Conservation (phyloP, 2,329 filamentous ascomycete genomes). For the Sporothrix euskadiensis region DNA sequence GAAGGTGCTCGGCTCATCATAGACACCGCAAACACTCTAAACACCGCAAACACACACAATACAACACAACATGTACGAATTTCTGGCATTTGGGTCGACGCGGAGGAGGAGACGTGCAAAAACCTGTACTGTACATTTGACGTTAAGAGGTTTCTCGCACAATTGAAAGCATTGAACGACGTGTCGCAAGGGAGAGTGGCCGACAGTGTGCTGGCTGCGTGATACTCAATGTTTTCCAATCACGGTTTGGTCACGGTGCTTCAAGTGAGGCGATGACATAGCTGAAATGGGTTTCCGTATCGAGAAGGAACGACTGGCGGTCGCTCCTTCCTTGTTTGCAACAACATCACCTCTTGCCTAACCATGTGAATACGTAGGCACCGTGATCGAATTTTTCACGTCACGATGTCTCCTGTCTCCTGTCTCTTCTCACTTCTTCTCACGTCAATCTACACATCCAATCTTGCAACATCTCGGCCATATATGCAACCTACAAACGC, state of each 20-base stretch:
- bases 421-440: neutral
- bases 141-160: conserved; percentile 9
- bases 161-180: conserved; percentile 20
- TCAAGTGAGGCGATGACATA: neutral
- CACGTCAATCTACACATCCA: too few relatives aligned
- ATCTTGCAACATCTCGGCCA: neutral
- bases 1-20: conserved; percentile 50
- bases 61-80: neutral
- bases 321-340: conserved; percentile 13
- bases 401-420: neutral
- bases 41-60: neutral
- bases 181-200: neutral
- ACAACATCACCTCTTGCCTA: neutral
- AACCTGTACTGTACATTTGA: conserved; percentile 25
- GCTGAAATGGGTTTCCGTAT: neutral
- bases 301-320: neutral
- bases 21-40: neutral
- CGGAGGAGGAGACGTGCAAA: neutral
- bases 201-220: neutral
- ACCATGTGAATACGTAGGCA: neutral
- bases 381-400: neutral
- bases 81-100: neutral
- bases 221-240: neutral
- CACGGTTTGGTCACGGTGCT: neutral
- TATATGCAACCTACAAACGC: neutral